These are phyloP conservation scores for Lathyrus sativus DNA, from an alignment of 306 rosid genomes.

Conservation along the genomic window DNA sequence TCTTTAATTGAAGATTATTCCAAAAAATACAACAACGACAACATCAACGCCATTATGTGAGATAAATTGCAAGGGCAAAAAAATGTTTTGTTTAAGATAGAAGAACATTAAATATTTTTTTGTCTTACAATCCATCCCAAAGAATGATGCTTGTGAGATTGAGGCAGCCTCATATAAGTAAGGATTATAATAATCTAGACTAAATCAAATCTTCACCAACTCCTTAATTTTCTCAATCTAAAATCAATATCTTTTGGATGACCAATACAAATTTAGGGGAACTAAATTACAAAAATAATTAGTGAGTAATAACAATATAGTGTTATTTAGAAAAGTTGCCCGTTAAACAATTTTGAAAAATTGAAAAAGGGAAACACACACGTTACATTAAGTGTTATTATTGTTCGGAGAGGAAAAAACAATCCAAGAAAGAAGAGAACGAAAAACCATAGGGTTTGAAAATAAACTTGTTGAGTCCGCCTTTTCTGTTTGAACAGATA, in stretches of 20 bases:
- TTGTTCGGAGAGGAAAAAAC: neutral
- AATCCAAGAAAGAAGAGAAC: neutral
- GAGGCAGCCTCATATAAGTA: too few relatives aligned
- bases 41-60: too few relatives aligned
- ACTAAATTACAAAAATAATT: neutral
- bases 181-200: too few relatives aligned
- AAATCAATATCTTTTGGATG: neutral
- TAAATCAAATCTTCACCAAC: too few relatives aligned
- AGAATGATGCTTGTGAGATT: too few relatives aligned
- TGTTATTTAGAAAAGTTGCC: neutral
- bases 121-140: too few relatives aligned
- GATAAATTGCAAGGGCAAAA: too few relatives aligned
- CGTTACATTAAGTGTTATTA: neutral
- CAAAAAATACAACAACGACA: too few relatives aligned
- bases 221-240: neutral
- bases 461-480: neutral
- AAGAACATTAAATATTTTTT: too few relatives aligned
- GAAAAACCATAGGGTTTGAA: slow-evolving; percentile 11
- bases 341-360: slow-evolving; percentile 5
- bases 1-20: too few relatives aligned
- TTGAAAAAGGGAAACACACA: neutral
- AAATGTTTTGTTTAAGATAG: too few relatives aligned
- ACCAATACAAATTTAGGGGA: neutral
- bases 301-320: neutral
- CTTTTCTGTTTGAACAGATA: neutral